phyloP scores from a whole-genome alignment of 805 yeast genomes.

The Yamadazyma philogaea region DNA sequence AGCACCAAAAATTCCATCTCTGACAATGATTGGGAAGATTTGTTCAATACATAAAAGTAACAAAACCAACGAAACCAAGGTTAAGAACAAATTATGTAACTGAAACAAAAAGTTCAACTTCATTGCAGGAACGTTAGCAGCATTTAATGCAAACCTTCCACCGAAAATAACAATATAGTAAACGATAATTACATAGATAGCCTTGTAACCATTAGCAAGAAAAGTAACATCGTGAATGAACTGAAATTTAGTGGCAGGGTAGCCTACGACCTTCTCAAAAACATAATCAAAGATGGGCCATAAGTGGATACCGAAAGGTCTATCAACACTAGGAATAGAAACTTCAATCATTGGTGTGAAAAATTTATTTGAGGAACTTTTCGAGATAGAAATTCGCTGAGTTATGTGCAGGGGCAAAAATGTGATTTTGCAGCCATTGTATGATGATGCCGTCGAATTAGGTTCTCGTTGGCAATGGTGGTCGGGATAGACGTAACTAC shows the following conservation, averaged over 20 bases:
- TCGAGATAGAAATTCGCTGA: too few species aligned
- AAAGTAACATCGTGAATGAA: constrained; percentile 66
- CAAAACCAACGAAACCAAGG: constrained; percentile 62
- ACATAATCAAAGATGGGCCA: constrained; percentile 65
- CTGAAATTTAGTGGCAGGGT: constrained; percentile 63
- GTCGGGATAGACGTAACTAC: too few species aligned
- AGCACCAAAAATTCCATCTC: constrained; percentile 78
- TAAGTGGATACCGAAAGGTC: constrained; percentile 56
- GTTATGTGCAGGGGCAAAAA: too few species aligned
- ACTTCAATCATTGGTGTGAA: constrained; percentile 21
- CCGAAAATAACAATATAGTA: constrained; percentile 52
- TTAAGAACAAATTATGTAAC: constrained; percentile 76
- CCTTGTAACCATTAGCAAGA: constrained; percentile 60
- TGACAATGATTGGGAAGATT: constrained; percentile 68
- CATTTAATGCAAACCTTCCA: constrained; percentile 64
- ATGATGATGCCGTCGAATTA: too few species aligned
- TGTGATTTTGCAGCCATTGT: too few species aligned
- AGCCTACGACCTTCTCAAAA: constrained; percentile 46
- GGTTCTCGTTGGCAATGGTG: too few species aligned
- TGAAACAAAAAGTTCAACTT: constrained; percentile 77
- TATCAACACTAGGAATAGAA: constrained; percentile 34
- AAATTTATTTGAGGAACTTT: constrained; percentile 1
- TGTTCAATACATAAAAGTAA: constrained; percentile 78
- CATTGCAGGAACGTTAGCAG: constrained; percentile 55
- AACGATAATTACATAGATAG: constrained; percentile 40